A percentile compares a stretch with the other conserved stretches of the same genome.
These are phyloP conservation scores for Hirsutella minnesotensis DNA, from an alignment of 2,329 filamentous ascomycete species.

Conservation along the genomic window DNA sequence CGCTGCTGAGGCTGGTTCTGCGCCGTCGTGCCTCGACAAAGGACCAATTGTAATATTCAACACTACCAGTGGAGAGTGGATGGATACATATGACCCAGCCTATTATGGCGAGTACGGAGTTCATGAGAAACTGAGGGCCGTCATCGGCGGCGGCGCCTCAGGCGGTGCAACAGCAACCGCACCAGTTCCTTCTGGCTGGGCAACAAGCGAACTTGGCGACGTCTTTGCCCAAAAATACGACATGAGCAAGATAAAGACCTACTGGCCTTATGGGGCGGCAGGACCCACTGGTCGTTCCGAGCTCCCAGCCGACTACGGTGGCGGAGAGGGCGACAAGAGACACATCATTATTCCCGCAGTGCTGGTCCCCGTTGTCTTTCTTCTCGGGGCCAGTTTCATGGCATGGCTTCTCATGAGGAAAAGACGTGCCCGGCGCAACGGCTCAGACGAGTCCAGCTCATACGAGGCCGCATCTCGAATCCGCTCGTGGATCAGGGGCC, in stretches of 20 bases:
- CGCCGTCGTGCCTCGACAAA: slow-evolving; percentile 34
- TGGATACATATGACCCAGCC: slow-evolving; percentile 55
- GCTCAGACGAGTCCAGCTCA: slow-evolving; percentile 17
- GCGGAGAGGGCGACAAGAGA: slow-evolving; percentile 12
- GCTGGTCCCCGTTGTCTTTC: slow-evolving; percentile 5
- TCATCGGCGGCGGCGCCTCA: slow-evolving; percentile 53
- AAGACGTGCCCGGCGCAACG: slow-evolving; percentile 13
- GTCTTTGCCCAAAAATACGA: slow-evolving; percentile 47
- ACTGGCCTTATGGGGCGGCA: slow-evolving; percentile 42
- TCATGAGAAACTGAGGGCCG: slow-evolving; percentile 47
- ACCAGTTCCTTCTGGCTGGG: slow-evolving; percentile 49
- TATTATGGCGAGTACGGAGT: slow-evolving; percentile 56
- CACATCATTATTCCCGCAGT: slow-evolving; percentile 7
- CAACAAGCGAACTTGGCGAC: slow-evolving; percentile 29
- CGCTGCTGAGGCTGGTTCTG: slow-evolving; percentile 16
- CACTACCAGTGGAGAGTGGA: slow-evolving; percentile 56
- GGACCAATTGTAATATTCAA: slow-evolving; percentile 57
- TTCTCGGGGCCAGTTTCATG: slow-evolving; percentile 24
- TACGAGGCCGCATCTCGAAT: slow-evolving; percentile 37
- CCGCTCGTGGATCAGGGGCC: slow-evolving; percentile 38
- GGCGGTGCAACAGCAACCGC: slow-evolving; percentile 60
- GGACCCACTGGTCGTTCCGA: slow-evolving; percentile 8
- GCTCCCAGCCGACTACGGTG: slow-evolving; percentile 1
- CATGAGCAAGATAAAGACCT: slow-evolving; percentile 41
- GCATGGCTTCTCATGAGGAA: slow-evolving; percentile 41